A percentile compares a stretch with the other conserved stretches of the same genome.
Conservation (phyloP, 2,329 filamentous ascomycete genomes). For the Cryoendolithus antarcticus region DNA sequence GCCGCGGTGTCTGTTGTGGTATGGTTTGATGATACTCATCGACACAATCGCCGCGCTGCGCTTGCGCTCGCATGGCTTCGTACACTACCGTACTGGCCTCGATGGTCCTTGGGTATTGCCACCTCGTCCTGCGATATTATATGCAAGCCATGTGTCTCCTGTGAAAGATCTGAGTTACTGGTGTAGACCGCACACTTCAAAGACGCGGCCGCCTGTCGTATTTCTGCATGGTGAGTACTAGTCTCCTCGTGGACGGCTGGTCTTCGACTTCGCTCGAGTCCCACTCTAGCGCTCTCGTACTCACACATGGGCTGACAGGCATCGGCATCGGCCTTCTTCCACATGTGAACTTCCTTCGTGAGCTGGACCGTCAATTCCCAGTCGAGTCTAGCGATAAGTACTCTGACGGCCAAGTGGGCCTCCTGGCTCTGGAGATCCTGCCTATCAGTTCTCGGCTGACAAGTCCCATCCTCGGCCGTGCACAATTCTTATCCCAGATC, state of each 20-base stretch:
- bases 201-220: slow-evolving; percentile 45
- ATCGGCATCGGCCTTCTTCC: slow-evolving; percentile 57
- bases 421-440: slow-evolving; percentile 55
- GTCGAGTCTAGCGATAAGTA: slow-evolving; percentile 26
- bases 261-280: too few species aligned
- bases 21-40: slow-evolving; percentile 42
- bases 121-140: slow-evolving; percentile 40
- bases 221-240: slow-evolving; percentile 48
- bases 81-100: slow-evolving; percentile 12
- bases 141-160: slow-evolving; percentile 36
- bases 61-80: slow-evolving; percentile 14
- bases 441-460: slow-evolving; percentile 54
- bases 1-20: slow-evolving; percentile 50
- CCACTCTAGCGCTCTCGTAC: too few species aligned
- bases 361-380: slow-evolving; percentile 28
- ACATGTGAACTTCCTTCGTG: slow-evolving; percentile 45
- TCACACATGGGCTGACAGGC: too few species aligned
- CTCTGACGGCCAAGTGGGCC: slow-evolving; percentile 40
- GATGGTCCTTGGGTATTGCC: slow-evolving; percentile 42
- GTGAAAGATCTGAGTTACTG: slow-evolving; percentile 48
- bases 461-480: slow-evolving; percentile 36
- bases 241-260: too few species aligned
- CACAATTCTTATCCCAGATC: slow-evolving; percentile 46
- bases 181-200: slow-evolving; percentile 51
- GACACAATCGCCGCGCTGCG: slow-evolving; percentile 24